phyloP scores from a whole-genome alignment of 768 basidiomycete species.

The Agaricus subrufescens region DNA sequence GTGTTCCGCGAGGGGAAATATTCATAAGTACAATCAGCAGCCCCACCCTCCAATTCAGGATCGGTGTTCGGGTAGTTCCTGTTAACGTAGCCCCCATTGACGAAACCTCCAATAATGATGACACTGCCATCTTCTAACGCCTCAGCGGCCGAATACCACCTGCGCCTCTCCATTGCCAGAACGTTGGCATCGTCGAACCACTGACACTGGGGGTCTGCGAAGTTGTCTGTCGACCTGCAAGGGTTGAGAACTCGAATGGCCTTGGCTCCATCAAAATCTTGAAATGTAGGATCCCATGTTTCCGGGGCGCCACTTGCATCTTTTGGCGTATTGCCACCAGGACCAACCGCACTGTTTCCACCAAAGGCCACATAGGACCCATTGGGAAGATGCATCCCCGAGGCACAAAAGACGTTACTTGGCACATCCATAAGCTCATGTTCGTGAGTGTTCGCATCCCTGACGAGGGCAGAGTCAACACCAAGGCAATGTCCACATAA shows the following conservation, averaged over 20 bases:
- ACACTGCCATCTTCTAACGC: slow-evolving; percentile 71
- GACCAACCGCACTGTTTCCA: slow-evolving; percentile 72
- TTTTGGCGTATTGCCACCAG: slow-evolving; percentile 49
- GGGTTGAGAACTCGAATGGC: slow-evolving; percentile 82
- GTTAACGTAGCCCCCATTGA: slow-evolving; percentile 76
- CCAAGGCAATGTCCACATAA: background rate
- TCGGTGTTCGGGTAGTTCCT: slow-evolving; percentile 67
- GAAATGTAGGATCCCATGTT: slow-evolving; percentile 61
- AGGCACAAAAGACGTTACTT: slow-evolving; percentile 81
- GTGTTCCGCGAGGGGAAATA: slow-evolving; percentile 66
- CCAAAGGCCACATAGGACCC: slow-evolving; percentile 74
- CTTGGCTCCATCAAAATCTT: slow-evolving; percentile 76
- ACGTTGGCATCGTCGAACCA: slow-evolving; percentile 68
- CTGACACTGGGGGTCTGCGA: slow-evolving; percentile 47
- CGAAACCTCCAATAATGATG: slow-evolving; percentile 78
- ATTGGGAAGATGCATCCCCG: slow-evolving; percentile 78
- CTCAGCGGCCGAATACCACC: slow-evolving; percentile 81
- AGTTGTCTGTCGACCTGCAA: slow-evolving; percentile 48
- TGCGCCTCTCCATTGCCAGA: slow-evolving; percentile 60
- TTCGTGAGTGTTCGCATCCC: slow-evolving; percentile 58
- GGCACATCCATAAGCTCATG: slow-evolving; percentile 64
- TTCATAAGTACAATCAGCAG: slow-evolving; percentile 79
- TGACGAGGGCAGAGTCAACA: slow-evolving; percentile 16
- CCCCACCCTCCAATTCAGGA: slow-evolving; percentile 50
- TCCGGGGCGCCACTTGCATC: slow-evolving; percentile 43